Evolutionary conservation across 768 basidiomycete species (phyloP), one percentile per base, ranked within the genome.

Genomic region (Boletus fagicola): DNA sequence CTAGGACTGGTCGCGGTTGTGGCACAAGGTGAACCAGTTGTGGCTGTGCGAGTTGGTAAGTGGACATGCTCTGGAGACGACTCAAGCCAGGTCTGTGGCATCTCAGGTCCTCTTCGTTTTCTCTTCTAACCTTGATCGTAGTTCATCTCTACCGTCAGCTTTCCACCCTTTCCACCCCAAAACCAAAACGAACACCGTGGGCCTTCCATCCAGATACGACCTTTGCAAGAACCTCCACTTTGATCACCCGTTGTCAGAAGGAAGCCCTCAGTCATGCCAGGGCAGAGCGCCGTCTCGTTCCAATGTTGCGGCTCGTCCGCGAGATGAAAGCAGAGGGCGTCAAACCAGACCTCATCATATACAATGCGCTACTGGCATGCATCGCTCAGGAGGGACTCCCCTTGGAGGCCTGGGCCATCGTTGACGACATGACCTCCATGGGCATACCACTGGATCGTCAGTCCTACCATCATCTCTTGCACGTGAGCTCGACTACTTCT

Each of bases 351-450:
- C 36, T 78, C 16, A 62, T 71, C 35, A 79, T 82, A 0, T 92
- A 91, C 67, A 80, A 84, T 58, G 68, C 74, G 4, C 71, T 92
- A 4, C 73, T 92, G 35, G 65, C 73, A 4, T 78, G 81, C 38
- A 76, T 83, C 53, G 76, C 80, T 0, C 60, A 65, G 8, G 74
- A 79, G 38, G 75, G 73, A 5, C 63, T 77, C 10, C 75, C 74
- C 66, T 62, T 78, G 30, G 83, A 88, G 58, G 80, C 85, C 5
- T 80, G 80, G 76, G 88, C 86, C 18, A 78, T 88, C 53, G 71
- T 87, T 30, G 85, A 87, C 36, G 88, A 91, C 67, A 90, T 91
- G 87, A 51, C 77, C 35, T 67, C 75, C 18, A 61, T 77, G 43
- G 79, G 78, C 3, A 58, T 91, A 22, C 57, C 69, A 45, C 86